Evolutionary conservation across 176 grass and related monocot genomes (phyloP).

Genomic region (Hordeum vulgare): MorexV3_pseudomolecules_assembly NC_058521.1:535995724-535996223

Average conservation of each 20-base stretch:
- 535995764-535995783: not conserved
- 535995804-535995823: not conserved
- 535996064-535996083: no score
- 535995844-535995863: not conserved
- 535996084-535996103: no score
- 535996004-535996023: not conserved
- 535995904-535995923: not conserved
- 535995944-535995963: not conserved
- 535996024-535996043: no score
- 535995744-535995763: not conserved
- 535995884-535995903: not conserved
- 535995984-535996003: not conserved
- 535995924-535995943: not conserved
- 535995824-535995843: not conserved
- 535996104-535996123: not conserved
- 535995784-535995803: not conserved
- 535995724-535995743: not conserved
- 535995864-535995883: not conserved
- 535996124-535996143: not conserved
- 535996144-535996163: conserved; percentile 8
- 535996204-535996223: conserved; percentile 4
- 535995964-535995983: not conserved
- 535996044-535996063: no score
- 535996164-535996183: not conserved
- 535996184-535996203: not conserved